phyloP scores from a whole-genome alignment of 495 filamentous ascomycete species.

The Aspergillus egyptiacus region DNA sequence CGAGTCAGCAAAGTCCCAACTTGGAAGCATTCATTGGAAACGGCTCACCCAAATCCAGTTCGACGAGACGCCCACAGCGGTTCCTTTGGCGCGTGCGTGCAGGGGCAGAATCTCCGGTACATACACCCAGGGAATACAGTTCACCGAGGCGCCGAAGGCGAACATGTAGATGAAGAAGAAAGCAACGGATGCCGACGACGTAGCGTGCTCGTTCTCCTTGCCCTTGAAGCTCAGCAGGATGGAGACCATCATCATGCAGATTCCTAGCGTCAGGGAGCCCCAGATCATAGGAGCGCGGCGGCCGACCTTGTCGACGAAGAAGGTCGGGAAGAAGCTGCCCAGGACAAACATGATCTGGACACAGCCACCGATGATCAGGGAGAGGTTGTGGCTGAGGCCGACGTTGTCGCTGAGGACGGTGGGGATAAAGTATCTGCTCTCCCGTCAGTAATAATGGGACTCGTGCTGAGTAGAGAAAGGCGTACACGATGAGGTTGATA shows the following conservation, averaged over 20 bases:
- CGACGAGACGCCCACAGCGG: slow-evolving; percentile 34
- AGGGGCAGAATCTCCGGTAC: slow-evolving; percentile 42
- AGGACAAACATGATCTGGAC: slow-evolving; percentile 40
- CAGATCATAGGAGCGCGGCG: slow-evolving; percentile 55
- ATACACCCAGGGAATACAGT: slow-evolving; percentile 45
- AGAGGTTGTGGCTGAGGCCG: slow-evolving; percentile 41
- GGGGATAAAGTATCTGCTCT: slow-evolving; percentile 17
- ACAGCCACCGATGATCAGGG: slow-evolving; percentile 45
- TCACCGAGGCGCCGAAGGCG: slow-evolving; percentile 42
- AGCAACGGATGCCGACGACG: slow-evolving; percentile 31
- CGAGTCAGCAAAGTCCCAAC: background rate
- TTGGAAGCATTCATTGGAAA: background rate
- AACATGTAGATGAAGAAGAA: slow-evolving; percentile 50
- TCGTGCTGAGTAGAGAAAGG: background rate
- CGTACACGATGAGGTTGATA: slow-evolving; percentile 49
- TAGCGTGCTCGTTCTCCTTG: slow-evolving; percentile 26
- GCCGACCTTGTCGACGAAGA: slow-evolving; percentile 46
- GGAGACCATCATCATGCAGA: slow-evolving; percentile 49
- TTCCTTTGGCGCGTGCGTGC: slow-evolving; percentile 38
- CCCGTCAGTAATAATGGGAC: too few species aligned
- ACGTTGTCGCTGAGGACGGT: slow-evolving; percentile 45
- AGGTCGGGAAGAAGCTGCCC: slow-evolving; percentile 40
- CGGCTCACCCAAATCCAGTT: slow-evolving; percentile 38
- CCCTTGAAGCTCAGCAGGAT: slow-evolving; percentile 38
- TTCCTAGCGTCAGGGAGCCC: slow-evolving; percentile 42